A percentile compares a stretch with the other conserved stretches of the same genome.
Evolutionary conservation across 2,329 filamentous ascomycete species (phyloP).

Genomic region (Hyphodiscus sp.): DNA sequence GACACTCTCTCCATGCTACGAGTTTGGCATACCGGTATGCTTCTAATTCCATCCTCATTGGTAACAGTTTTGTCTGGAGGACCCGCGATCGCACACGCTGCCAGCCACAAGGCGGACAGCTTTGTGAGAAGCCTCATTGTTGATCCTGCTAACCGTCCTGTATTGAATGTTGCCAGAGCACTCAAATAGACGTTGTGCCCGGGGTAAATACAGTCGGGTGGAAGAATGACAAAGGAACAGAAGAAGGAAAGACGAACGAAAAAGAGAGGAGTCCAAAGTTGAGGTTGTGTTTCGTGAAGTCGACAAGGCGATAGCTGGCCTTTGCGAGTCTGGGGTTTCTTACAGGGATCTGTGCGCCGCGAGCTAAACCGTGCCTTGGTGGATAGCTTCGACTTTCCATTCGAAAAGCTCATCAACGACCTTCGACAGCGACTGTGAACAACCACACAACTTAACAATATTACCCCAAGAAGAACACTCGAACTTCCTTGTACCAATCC

Average conservation of each 20-base stretch:
- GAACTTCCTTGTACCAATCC: neutral
- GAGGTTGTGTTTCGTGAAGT: neutral
- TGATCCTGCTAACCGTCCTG: constrained; percentile 1
- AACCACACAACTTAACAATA: neutral
- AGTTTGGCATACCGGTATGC: constrained; percentile 50
- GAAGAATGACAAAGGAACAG: neutral
- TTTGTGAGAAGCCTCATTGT: constrained; percentile 28
- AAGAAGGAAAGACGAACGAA: constrained; percentile 1
- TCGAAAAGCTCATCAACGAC: neutral
- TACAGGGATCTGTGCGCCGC: neutral
- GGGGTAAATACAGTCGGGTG: neutral
- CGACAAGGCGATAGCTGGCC: constrained; percentile 16
- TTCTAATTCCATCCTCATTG: constrained; percentile 46
- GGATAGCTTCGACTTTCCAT: neutral
- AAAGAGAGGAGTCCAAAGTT: neutral
- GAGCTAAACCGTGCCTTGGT: neutral
- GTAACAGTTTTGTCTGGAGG: constrained; percentile 30
- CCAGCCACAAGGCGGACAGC: constrained; percentile 29
- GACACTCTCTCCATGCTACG: neutral
- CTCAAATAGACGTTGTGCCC: neutral
- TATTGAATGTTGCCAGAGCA: neutral
- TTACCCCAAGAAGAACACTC: neutral
- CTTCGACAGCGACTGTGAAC: neutral
- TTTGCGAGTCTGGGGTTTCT: constrained; percentile 8
- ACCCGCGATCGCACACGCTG: constrained; percentile 28